Percentiles rank a stretch among this genome's conserved stretches.
These are phyloP conservation scores for Asterionellopsis glacialis DNA, from an alignment of 108 stramenopile species.

Conservation along the genomic window DNA sequence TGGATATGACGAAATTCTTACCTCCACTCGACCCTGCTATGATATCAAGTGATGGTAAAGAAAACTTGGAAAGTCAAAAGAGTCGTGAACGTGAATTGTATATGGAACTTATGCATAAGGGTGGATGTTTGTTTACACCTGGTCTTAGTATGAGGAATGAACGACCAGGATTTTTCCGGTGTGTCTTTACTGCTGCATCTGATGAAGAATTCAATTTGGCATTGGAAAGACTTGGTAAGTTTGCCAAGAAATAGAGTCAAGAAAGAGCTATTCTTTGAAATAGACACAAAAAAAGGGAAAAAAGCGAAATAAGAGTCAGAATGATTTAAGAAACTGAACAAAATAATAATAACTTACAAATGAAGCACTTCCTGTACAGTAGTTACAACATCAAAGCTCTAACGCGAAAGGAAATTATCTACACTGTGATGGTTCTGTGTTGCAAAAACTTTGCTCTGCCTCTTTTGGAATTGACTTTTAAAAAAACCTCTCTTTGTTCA, in stretches of 20 bases:
- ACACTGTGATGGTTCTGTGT: no score
- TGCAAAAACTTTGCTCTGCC: no score
- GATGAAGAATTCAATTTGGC: conserved; percentile 73
- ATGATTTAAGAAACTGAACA: no score
- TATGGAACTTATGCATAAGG: conserved; percentile 59
- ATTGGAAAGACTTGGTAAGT: conserved; percentile 53
- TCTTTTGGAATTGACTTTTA: no score
- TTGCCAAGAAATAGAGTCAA: conserved; percentile 5
- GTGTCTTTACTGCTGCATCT: conserved; percentile 80
- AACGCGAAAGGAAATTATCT: no score
- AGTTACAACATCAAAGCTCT: no score
- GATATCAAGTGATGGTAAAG: conserved; percentile 4
- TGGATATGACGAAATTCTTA: conserved; percentile 73
- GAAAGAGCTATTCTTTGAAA: no score
- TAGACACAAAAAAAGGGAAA: no score
- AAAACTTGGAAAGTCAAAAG: conserved; percentile 18
- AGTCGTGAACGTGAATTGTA: conserved; percentile 71
- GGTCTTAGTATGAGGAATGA: conserved; percentile 80
- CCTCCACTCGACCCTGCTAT: conserved; percentile 15
- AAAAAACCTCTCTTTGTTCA: no score
- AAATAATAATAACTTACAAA: no score
- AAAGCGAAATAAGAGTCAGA: no score
- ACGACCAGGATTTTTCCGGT: conserved; percentile 79
- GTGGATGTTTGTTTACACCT: conserved; percentile 81
- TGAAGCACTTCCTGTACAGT: no score